Evolutionary conservation across 257 asterid species (phyloP), one percentile per base, ranked within the genome.

Genomic region (Petrea volubilis): DNA sequence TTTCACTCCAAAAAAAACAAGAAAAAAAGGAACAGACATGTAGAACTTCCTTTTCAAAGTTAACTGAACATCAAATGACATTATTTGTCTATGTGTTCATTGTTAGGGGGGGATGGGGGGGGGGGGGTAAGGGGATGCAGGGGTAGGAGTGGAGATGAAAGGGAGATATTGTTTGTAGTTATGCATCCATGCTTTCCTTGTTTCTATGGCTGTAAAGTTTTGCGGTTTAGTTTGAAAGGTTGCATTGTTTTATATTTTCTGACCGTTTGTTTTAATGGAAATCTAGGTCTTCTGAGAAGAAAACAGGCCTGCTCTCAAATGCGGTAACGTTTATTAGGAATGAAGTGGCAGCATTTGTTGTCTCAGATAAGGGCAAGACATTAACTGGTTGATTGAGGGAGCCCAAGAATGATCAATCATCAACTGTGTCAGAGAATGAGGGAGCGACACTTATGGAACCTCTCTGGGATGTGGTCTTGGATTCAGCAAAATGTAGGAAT

Each of bases 231-330:
- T 58, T 61, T 25, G 27, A 31, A 71, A 59, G 41, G 59, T 17
- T 17, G 27, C 13, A 7, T 7, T 44, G 18, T 12, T 38, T 46
- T 46, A 25, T 20, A 44, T 58, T 43, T 63, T 12, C 25, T 73
- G 28, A 60, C 38, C 13, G 27, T 17, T 55, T 18, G 11, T 40
- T 38, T 36, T 38, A 3, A 73, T 70, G 40, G 52, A 56, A 53
- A 68, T 76, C 53, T 77, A 85, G 90, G 82, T 68, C 68, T 60
- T 67, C 74, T 51, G 55, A 59, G 52, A 41, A 62, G 60, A 63
- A 76, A 40, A 52, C 71, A 61, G 78, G 74, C 58, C 52, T 47
- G 27, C 51, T 76, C 55, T 81, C 82, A 7, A 78, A 60, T 69
- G 62, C 64, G 55, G 31, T n/a, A n/a, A n/a, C 69, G 21, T 67